Conservation (phyloP, 2,329 filamentous ascomycete genomes). For the Aspergillus sp. region DNA sequence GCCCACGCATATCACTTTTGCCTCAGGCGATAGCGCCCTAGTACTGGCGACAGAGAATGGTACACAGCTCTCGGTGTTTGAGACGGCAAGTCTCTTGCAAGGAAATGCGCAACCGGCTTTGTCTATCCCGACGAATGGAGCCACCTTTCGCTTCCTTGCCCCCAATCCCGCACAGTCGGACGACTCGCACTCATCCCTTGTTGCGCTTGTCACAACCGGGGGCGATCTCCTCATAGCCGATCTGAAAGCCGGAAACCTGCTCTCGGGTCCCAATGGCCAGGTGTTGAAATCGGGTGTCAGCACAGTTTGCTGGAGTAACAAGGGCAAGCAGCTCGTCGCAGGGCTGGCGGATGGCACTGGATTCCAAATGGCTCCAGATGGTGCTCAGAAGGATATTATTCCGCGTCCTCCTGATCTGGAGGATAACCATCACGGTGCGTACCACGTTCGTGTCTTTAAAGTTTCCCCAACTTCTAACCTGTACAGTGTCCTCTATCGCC, state of each 20-base stretch:
- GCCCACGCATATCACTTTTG: constrained; percentile 87
- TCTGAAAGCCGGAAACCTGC: constrained; percentile 65
- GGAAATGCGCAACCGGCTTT: constrained; percentile 69
- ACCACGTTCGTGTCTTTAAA: not conserved
- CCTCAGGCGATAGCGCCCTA: constrained; percentile 81
- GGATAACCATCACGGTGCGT: constrained; percentile 66
- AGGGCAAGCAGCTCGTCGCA: constrained; percentile 88
- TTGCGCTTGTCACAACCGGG: constrained; percentile 76
- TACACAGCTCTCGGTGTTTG: constrained; percentile 81
- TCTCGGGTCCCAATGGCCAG: constrained; percentile 61
- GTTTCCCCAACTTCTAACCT: constrained; percentile 20
- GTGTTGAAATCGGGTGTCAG: constrained; percentile 74
- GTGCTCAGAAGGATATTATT: constrained; percentile 73
- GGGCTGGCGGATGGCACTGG: constrained; percentile 79
- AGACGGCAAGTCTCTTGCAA: constrained; percentile 67
- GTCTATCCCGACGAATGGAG: constrained; percentile 74
- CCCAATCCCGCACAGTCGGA: constrained; percentile 71
- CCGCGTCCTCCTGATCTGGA: constrained; percentile 71
- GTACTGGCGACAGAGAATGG: constrained; percentile 79
- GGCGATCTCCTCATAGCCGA: constrained; percentile 85
- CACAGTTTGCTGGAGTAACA: constrained; percentile 86
- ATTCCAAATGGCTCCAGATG: constrained; percentile 80
- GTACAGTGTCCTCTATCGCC: constrained; percentile 69
- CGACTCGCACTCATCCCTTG: constrained; percentile 63
- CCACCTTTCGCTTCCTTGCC: constrained; percentile 70